Evolutionary conservation across 768 basidiomycete species (phyloP).

Genomic region (Hygrophorus russula): DNA sequence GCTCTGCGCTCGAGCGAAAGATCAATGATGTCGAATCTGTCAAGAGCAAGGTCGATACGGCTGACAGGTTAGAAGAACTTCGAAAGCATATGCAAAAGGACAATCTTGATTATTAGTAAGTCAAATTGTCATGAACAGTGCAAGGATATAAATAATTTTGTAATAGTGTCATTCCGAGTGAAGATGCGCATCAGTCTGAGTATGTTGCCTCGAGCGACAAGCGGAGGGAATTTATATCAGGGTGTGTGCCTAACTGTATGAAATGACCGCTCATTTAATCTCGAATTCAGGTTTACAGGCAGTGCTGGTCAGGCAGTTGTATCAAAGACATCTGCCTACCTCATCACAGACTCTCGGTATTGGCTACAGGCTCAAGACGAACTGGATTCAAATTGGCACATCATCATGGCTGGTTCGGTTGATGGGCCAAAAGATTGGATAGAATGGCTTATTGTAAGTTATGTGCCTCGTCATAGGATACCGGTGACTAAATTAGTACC

Average conservation of each 20-base stretch:
- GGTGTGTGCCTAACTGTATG: slow-evolving; percentile 32
- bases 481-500: background rate
- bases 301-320: slow-evolving; percentile 65
- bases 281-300: slow-evolving; percentile 41
- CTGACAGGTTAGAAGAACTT: slow-evolving; percentile 42
- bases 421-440: slow-evolving; percentile 63
- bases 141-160: slow-evolving; percentile 4
- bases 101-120: slow-evolving; percentile 67
- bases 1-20: slow-evolving; percentile 62
- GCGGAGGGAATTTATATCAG: slow-evolving; percentile 67
- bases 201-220: slow-evolving; percentile 71
- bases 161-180: slow-evolving; percentile 58
- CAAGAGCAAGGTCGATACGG: slow-evolving; percentile 43
- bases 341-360: slow-evolving; percentile 73
- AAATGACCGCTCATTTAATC: background rate
- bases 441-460: slow-evolving; percentile 60
- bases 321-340: slow-evolving; percentile 54
- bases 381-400: slow-evolving; percentile 62
- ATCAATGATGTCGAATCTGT: slow-evolving; percentile 49
- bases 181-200: slow-evolving; percentile 78
- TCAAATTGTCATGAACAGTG: slow-evolving; percentile 8
- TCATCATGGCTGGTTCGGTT: slow-evolving; percentile 44
- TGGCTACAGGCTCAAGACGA: slow-evolving; percentile 70
- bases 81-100: slow-evolving; percentile 59
- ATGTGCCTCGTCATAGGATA: slow-evolving; percentile 1